phyloP scores from a whole-genome alignment of 2,329 filamentous ascomycete species.

The Aphanoascus verrucosus region DNA sequence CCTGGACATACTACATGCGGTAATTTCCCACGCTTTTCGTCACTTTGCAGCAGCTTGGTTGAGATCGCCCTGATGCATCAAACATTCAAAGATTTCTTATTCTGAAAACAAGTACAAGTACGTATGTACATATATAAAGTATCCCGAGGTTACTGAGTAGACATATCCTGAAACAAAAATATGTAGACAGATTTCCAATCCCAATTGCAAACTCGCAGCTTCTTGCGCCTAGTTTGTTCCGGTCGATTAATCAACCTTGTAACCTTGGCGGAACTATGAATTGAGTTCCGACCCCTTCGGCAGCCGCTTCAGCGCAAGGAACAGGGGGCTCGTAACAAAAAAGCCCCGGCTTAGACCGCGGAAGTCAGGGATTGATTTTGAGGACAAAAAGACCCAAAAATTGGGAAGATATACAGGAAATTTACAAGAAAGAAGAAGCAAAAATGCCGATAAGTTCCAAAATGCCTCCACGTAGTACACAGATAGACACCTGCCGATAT shows the following conservation, averaged over 20 bases:
- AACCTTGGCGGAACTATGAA: not conserved
- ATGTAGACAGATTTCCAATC: not conserved
- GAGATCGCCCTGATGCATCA: not conserved
- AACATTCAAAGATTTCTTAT: not conserved
- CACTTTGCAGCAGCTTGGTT: not conserved
- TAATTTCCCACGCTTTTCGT: slow-evolving; percentile 1
- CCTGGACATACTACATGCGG: not conserved
- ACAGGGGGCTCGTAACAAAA: not conserved
- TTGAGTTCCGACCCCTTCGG: not conserved
- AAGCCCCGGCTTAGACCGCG: not conserved
- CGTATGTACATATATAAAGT: not conserved
- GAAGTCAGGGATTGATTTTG: not conserved
- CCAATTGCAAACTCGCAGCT: not conserved
- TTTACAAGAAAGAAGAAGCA: not conserved
- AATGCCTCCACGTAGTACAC: slow-evolving; percentile 2
- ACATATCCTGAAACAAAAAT: not conserved
- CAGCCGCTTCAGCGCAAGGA: not conserved
- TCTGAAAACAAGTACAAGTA: too few species aligned
- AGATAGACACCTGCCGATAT: not conserved
- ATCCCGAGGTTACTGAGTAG: not conserved
- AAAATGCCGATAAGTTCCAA: not conserved
- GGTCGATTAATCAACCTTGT: not conserved
- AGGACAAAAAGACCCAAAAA: not conserved
- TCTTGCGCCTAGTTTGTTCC: not conserved
- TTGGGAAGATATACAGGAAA: not conserved